These are phyloP conservation scores for Gossypium bickii DNA, from an alignment of 345 rosid genomes.

Conservation along the genomic window DNA sequence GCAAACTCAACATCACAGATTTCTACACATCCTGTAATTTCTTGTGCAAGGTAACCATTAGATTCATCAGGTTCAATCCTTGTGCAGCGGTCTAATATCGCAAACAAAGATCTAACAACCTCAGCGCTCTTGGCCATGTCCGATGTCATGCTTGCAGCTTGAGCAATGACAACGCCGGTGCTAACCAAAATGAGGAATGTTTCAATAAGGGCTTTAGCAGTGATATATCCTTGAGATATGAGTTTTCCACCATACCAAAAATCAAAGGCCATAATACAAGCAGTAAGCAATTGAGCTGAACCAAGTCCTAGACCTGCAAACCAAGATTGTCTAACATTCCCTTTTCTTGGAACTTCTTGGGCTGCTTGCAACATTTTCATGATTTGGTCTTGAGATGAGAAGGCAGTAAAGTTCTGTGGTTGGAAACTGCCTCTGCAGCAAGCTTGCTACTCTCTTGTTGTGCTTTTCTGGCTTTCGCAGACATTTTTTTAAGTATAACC, in stretches of 20 bases:
- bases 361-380: slow-evolving; percentile 47
- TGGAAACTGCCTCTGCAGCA: slow-evolving; percentile 59
- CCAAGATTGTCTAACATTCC: slow-evolving; percentile 55
- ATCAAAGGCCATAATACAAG: slow-evolving; percentile 46
- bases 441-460: slow-evolving; percentile 61
- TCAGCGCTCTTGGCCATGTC: background rate
- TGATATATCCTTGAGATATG: slow-evolving; percentile 42
- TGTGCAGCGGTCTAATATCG: slow-evolving; percentile 32
- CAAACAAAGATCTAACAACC: background rate
- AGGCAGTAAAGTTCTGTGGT: slow-evolving; percentile 58
- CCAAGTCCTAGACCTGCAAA: slow-evolving; percentile 57
- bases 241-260: slow-evolving; percentile 73
- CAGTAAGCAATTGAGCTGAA: slow-evolving; percentile 36
- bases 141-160: slow-evolving; percentile 8
- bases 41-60: slow-evolving; percentile 32
- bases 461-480: slow-evolving; percentile 46
- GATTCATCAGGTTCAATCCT: slow-evolving; percentile 51
- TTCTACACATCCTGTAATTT: slow-evolving; percentile 42
- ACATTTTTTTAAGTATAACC: slow-evolving; percentile 42
- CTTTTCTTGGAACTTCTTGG: slow-evolving; percentile 44
- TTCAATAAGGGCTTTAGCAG: slow-evolving; percentile 35
- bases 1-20: slow-evolving; percentile 42
- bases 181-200: slow-evolving; percentile 1
- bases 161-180: background rate
- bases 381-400: slow-evolving; percentile 64